Percentiles rank a stretch among this genome's conserved stretches.
phyloP scores from a whole-genome alignment of 2,329 filamentous ascomycete species.

The Hymenoscyphus albidus region DNA sequence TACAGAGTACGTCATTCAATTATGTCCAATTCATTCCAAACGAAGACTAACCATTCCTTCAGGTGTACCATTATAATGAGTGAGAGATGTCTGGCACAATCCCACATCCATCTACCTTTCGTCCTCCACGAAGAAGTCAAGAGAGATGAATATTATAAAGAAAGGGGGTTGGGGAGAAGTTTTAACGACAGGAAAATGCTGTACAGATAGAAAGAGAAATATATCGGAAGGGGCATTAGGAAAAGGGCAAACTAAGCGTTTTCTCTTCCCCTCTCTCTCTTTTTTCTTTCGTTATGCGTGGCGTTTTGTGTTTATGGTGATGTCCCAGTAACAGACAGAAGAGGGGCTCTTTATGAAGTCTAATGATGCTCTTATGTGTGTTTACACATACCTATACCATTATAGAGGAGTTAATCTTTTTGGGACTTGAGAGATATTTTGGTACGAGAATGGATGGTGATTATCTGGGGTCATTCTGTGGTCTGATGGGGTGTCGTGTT shows the following conservation, averaged over 20 bases:
- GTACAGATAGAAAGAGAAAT: conserved; percentile 10
- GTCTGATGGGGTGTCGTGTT: too few relatives aligned
- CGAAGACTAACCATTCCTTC: neutral
- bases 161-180: conserved; percentile 1
- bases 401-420: conserved; percentile 17
- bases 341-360: conserved; percentile 7
- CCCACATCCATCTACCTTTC: conserved; percentile 22
- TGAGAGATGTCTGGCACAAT: conserved; percentile 27
- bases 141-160: neutral
- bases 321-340: conserved; percentile 19
- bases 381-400: conserved; percentile 21
- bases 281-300: conserved; percentile 12
- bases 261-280: neutral
- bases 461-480: too few relatives aligned
- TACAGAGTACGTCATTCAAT: conserved; percentile 68
- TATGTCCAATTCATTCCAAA: neutral
- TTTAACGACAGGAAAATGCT: conserved; percentile 9
- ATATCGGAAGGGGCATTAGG: conserved; percentile 6
- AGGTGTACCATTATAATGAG: conserved; percentile 33
- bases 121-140: conserved; percentile 12
- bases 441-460: too few relatives aligned
- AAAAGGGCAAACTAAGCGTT: neutral
- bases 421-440: neutral
- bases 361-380: conserved; percentile 12
- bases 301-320: neutral